Evolutionary conservation across 2,329 filamentous ascomycete genomes (phyloP).

Genomic region (Alternaria sp.): DNA sequence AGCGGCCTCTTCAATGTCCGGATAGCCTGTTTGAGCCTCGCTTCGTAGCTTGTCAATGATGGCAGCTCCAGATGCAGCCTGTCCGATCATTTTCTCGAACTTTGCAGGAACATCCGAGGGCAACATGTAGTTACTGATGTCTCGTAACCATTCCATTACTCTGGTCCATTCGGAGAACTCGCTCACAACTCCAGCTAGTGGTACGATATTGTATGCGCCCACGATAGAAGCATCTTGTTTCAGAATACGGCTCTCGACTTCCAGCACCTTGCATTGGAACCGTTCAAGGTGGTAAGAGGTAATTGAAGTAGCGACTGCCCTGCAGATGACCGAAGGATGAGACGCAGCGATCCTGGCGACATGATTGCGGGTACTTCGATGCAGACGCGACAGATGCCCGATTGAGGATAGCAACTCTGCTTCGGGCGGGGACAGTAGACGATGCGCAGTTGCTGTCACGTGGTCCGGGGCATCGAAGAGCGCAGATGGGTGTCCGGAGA

Average conservation of each 20-base stretch:
- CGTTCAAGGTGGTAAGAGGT: slow-evolving; percentile 75
- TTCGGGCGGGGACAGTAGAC: slow-evolving; percentile 76
- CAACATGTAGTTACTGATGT: slow-evolving; percentile 73
- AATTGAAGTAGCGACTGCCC: slow-evolving; percentile 83
- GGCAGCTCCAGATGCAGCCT: slow-evolving; percentile 69
- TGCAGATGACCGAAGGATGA: slow-evolving; percentile 83
- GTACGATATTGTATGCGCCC: slow-evolving; percentile 92
- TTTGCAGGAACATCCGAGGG: slow-evolving; percentile 40
- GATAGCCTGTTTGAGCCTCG: slow-evolving; percentile 86
- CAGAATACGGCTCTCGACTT: slow-evolving; percentile 82
- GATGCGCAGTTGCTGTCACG: slow-evolving; percentile 50
- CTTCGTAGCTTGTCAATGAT: slow-evolving; percentile 79
- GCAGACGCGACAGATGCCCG: slow-evolving; percentile 78
- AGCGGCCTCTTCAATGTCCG: slow-evolving; percentile 81
- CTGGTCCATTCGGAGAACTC: slow-evolving; percentile 90
- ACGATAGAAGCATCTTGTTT: slow-evolving; percentile 79
- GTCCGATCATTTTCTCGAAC: slow-evolving; percentile 23
- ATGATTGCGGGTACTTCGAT: slow-evolving; percentile 74
- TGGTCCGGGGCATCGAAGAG: slow-evolving; percentile 69
- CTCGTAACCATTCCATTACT: slow-evolving; percentile 85
- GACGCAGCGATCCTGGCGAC: slow-evolving; percentile 71
- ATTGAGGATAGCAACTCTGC: slow-evolving; percentile 80
- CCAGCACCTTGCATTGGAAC: slow-evolving; percentile 84
- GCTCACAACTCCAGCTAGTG: slow-evolving; percentile 81
- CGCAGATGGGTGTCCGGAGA: slow-evolving; percentile 91